A percentile compares a stretch with the other conserved stretches of the same genome.
phyloP scores from a whole-genome alignment of 306 rosid species.

The Neltuma alba region DNA sequence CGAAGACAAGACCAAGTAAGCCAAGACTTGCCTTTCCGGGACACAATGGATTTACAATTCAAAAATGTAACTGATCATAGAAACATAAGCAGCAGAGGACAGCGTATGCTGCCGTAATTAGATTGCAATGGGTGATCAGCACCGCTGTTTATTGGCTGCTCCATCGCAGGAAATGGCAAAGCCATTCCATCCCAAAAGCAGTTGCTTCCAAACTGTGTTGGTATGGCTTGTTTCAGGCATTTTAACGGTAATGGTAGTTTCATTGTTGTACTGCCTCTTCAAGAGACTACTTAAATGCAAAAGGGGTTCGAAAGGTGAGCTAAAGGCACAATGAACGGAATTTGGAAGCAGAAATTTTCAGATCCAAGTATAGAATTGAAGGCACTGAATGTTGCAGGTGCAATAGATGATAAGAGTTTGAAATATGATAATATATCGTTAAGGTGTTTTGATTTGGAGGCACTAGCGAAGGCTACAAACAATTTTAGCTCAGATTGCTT shows the following conservation, averaged over 20 bases:
- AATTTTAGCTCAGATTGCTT: slow-evolving; percentile 65
- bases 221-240: slow-evolving; percentile 48
- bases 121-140: slow-evolving; percentile 33
- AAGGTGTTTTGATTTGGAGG: slow-evolving; percentile 63
- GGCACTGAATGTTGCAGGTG: slow-evolving; percentile 30
- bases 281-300: slow-evolving; percentile 42
- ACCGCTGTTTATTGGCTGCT: slow-evolving; percentile 18
- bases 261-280: slow-evolving; percentile 41
- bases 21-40: background rate
- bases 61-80: background rate
- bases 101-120: background rate
- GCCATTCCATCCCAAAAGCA: background rate
- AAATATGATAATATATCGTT: slow-evolving; percentile 47
- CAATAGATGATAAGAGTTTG: slow-evolving; percentile 23
- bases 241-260: slow-evolving; percentile 44
- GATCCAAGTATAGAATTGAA: background rate
- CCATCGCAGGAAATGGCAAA: slow-evolving; percentile 28
- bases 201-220: slow-evolving; percentile 12
- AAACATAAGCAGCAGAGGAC: slow-evolving; percentile 16
- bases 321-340: slow-evolving; percentile 2
- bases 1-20: slow-evolving; percentile 47
- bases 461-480: slow-evolving; percentile 66
- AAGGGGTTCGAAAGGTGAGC: slow-evolving; percentile 45
- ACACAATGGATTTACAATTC: slow-evolving; percentile 8
- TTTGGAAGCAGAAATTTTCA: background rate